Evolutionary conservation across 2,329 filamentous ascomycete genomes (phyloP), one percentile per base, ranked within the genome.

Genomic region (Curvularia lunata): DNA sequence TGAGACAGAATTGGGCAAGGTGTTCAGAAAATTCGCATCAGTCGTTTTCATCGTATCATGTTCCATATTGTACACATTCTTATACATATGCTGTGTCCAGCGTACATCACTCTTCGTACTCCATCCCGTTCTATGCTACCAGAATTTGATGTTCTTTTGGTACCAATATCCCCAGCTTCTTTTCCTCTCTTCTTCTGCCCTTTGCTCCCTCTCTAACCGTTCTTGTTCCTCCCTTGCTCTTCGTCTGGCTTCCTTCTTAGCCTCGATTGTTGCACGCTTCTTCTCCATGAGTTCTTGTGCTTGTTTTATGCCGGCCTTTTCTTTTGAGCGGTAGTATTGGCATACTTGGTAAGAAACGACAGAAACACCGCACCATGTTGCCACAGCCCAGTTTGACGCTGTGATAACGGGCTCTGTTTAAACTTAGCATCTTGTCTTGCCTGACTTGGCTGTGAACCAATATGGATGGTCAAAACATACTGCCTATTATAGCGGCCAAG

Each of bases 341-440:
- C 94, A 98, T 71, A 90, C 92, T 78, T 97, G 91, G 78, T 92
- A 95, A 49, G 89, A 88, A 28, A 84, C 83, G 46, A 90, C 81
- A n/a, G 90, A 88, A 6, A 85, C 85, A 19, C 89, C 73, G 23
- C 88, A 82, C 75, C 95, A 96, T 34, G 86, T 83, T 6, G 88
- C 91, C 5, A 95, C 92, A 0, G 92, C 92, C 90, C 91, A 96
- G 71, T 96, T 96, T 34, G 89, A 88, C 1, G 91, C 86, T 69
- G 85, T 86, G 54, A 84, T 84, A 59, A 92, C 78, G 18, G 84
- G 82, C 41, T 84, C 86, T 85, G 65, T 48, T 74, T n/a, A 23
- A 13, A 13, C 46, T 69, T 59, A 67, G 61, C 47, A 32, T 28
- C 38, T 3, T 28, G n/a, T 25, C 34, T 23, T 12, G 25, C 32